phyloP scores from a whole-genome alignment of 2,329 filamentous ascomycete genomes.

The Tolypocladium sp. region DNA sequence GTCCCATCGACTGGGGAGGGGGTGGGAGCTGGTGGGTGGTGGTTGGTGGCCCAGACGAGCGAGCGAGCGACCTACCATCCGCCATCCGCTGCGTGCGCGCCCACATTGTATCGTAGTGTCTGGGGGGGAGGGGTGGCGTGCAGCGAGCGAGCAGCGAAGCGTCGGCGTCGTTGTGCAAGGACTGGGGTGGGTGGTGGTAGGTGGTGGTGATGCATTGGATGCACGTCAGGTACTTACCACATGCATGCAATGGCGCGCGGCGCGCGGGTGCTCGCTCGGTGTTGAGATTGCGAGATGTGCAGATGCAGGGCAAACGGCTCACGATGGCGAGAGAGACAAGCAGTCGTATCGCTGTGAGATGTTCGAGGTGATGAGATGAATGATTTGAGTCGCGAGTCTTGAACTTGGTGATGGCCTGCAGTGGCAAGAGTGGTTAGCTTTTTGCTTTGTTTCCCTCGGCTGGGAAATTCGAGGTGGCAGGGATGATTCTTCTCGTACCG shows the following conservation, averaged over 20 bases:
- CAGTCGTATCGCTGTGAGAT: not conserved
- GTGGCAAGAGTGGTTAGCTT: not conserved
- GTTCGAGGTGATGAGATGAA: not conserved
- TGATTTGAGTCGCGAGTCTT: not conserved
- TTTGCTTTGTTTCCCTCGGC: slow-evolving; percentile 1
- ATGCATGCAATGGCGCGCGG: not conserved
- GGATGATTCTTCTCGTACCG: not conserved
- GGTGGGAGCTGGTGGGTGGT: not conserved
- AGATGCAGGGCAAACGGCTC: not conserved
- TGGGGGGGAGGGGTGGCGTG: not conserved
- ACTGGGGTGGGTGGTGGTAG: not conserved
- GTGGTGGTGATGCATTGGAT: slow-evolving; percentile 1
- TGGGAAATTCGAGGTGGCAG: slow-evolving; percentile 1
- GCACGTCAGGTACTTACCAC: slow-evolving; percentile 1
- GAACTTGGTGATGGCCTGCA: not conserved
- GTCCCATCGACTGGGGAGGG: slow-evolving; percentile 2
- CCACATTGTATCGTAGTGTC: not conserved
- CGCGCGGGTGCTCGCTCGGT: not conserved
- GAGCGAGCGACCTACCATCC: not conserved
- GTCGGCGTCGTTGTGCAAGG: not conserved
- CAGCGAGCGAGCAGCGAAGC: not conserved
- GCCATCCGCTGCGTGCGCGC: not conserved
- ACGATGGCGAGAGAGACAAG: not conserved
- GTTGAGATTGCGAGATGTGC: not conserved
- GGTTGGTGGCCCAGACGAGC: slow-evolving; percentile 1